Base-by-base conservation (phyloP, 2,329 filamentous ascomycete genomes). In the Pseudovirgaria hyperparasitica region DNA sequence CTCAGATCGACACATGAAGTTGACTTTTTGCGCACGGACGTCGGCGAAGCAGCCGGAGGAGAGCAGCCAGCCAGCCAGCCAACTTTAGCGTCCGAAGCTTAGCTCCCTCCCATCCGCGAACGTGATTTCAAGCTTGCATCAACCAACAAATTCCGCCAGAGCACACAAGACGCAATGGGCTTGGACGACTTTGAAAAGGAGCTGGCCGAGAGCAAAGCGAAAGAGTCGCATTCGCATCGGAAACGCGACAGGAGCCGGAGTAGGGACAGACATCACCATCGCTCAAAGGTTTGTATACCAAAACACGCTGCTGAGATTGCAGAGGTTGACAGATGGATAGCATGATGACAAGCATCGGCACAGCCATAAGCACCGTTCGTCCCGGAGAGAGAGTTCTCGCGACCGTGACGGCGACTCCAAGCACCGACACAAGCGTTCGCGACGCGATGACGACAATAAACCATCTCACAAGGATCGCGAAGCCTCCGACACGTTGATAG, bases 181-280 rank as follows among this genome's bases (percentile, higher is more conserved):
- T 48, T 76, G 32, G 70, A 74, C 39, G 81, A 86, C 31, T 92
- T 92, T 33, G 84, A 92, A 52, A 81, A 76, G 48, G 63, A 74
- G 15, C 63, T 92, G 9, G 78, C 76, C 2, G 67, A 74, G 23
- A 74, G 71, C 37, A 77, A 73, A 45, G 58, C 59, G 24, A 62
- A 67, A 29, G 63, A 71, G 22, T 56, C 55, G 5, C 48, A 49
- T 20, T 65, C 65, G 31, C 56, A 54, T 33, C 54, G 57, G 22
- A 52, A 59, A 20, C 55, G 60, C 23, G 63, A 63, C 32, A 46
- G 50, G 13, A 57, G 52, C 37, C 46, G 46, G 29, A 49, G 53
- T 28, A 38, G 43, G 15, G 29, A 44, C 12, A 31, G 36, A 19
- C 24, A 34, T 7, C 24, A 37, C 30, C 43, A 42, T 26, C 41